A percentile compares a stretch with the other conserved stretches of the same genome.
Evolutionary conservation across 495 filamentous ascomycete species (phyloP).

Genomic region (Penicillium cosmopolitanum): DNA sequence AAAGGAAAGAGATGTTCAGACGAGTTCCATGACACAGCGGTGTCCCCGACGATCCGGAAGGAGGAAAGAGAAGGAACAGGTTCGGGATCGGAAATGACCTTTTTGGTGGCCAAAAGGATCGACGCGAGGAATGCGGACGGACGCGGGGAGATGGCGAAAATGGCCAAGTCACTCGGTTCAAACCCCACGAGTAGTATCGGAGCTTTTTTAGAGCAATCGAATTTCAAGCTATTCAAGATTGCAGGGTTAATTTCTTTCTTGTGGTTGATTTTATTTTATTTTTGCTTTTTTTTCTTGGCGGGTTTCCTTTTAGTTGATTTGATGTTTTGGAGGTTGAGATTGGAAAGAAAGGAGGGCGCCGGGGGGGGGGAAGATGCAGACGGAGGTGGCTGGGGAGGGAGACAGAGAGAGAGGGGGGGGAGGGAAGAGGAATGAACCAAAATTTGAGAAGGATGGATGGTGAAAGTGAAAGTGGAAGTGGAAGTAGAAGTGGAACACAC

Average conservation of each 20-base stretch:
- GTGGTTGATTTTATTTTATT: conserved; percentile 14
- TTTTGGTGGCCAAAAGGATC: conserved; percentile 28
- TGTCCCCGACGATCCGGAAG: conserved; percentile 13
- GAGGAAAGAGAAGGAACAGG: conserved; percentile 15
- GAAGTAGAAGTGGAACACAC: too few relatives aligned
- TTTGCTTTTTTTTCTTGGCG: conserved; percentile 5
- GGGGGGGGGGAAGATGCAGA: background rate
- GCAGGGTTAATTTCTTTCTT: conserved; percentile 6
- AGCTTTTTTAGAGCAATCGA: conserved; percentile 22
- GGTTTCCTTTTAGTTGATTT: background rate
- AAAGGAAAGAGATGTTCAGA: conserved; percentile 28
- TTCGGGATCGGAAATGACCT: conserved; percentile 28
- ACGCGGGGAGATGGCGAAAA: conserved; percentile 18
- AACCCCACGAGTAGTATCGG: conserved; percentile 26
- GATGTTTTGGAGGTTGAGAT: background rate
- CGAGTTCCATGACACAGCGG: conserved; percentile 48
- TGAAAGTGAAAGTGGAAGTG: too few relatives aligned
- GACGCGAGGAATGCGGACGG: conserved; percentile 32
- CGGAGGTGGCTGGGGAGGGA: too few relatives aligned
- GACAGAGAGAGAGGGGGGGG: too few relatives aligned
- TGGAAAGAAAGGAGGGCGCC: background rate
- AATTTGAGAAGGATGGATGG: too few relatives aligned
- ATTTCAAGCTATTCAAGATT: conserved; percentile 5
- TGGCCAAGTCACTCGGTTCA: background rate
- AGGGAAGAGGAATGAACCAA: too few relatives aligned